Base-by-base conservation (phyloP, 352 stramenopile species). In the Phytophthora quininea region DNA sequence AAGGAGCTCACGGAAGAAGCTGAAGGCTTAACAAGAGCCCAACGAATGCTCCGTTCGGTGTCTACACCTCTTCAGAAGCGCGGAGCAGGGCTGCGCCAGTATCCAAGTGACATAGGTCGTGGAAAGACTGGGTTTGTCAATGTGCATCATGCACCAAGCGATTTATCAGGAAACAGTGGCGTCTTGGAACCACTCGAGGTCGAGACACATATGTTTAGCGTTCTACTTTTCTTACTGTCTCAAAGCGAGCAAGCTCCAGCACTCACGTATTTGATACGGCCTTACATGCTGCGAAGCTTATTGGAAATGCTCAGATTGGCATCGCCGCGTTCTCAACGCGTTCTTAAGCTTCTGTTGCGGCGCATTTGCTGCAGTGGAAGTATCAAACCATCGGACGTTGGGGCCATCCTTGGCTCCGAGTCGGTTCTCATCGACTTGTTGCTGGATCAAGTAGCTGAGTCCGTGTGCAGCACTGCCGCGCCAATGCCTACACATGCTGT, bases 391-490 rank as follows among this genome's bases (percentile, higher is more conserved):
- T 70, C 64, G 31, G 74, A 91, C 42, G 82, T 96, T 9, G 83
- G 80, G 38, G 71, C 77, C 8, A 78, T 96, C 7, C 86, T 93
- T 51, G 89, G 89, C 1, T 94, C 86, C 0, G 87, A 95, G 40
- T 90, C 86, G 2, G 79, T 95, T 10, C 64, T 96, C 11, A 77
- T 95, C n/a, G 89, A 96, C 64, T 58, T 95, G 8, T 48, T 96
- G 52, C 74, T 96, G 1, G 86, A 96, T 70, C 89, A 95, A 80
- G 88, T 96, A 11, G 86, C 89, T 5, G 89, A 96, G 42, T 94
- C 89, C 0, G 81, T 96, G 15, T 95, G 85, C 59, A 93, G 85
- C 42, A 92, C 85, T 9, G 81, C 82, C 19, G 80, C 87, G 43
- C 83, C 87, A 9, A 74, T 92, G 67, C 62, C 81, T 19, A 82